Evolutionary conservation across 2,329 filamentous ascomycete species (phyloP).

Genomic region (Fusarium dlaminii): DNA sequence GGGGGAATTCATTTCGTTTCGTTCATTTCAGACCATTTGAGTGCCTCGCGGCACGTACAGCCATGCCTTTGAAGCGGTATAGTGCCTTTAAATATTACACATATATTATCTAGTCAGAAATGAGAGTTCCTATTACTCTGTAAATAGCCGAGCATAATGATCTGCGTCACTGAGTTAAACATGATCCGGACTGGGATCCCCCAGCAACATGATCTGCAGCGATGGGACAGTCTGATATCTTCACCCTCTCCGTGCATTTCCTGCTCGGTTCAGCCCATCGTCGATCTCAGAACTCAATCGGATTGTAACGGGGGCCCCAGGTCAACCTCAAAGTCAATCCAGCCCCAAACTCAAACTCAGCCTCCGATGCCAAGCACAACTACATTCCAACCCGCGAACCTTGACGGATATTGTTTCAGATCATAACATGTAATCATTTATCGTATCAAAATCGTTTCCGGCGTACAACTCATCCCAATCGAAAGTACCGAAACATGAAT

Average conservation of each 20-base stretch:
- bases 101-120: too few relatives aligned
- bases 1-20: not conserved
- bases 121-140: too few relatives aligned
- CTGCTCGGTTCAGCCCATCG: not conserved
- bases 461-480: not conserved
- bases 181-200: not conserved
- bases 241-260: not conserved
- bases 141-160: not conserved
- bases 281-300: slow-evolving; percentile 22
- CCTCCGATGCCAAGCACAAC: not conserved
- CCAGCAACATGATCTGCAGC: not conserved
- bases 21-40: not conserved
- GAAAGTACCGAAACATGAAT: not conserved
- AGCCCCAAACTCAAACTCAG: slow-evolving; percentile 13
- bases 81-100: not conserved
- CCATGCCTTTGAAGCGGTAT: not conserved
- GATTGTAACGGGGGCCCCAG: not conserved
- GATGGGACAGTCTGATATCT: not conserved
- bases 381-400: not conserved
- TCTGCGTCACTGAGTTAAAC: not conserved
- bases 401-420: not conserved
- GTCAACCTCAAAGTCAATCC: not conserved
- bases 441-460: slow-evolving; percentile 2
- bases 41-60: slow-evolving; percentile 6
- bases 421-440: slow-evolving; percentile 13